These are phyloP conservation scores for Macrophomina tecta DNA, from an alignment of 2,329 filamentous ascomycete species.

Conservation along the genomic window DNA sequence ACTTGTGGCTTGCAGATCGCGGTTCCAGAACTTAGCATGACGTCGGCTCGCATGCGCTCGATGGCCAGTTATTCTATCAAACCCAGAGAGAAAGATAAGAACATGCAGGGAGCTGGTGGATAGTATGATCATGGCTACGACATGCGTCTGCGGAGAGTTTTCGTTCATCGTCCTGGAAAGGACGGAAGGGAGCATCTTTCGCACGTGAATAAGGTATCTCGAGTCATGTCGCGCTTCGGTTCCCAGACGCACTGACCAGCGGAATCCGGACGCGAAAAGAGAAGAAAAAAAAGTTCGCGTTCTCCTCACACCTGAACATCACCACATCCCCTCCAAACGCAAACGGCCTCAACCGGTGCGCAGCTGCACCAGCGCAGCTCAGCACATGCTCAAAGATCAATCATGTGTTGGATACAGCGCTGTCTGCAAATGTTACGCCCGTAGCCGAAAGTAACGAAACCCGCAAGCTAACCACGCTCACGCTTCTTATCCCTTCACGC, in stretches of 20 bases:
- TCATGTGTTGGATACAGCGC: slow-evolving; percentile 26
- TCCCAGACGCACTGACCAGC: neutral
- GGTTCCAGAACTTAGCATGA: neutral
- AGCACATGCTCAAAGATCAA: neutral
- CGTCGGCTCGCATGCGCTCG: neutral
- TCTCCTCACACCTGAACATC: neutral
- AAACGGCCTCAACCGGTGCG: neutral
- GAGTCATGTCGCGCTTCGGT: too few species aligned
- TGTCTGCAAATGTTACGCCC: neutral
- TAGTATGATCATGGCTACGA: neutral
- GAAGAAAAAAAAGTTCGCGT: slow-evolving; percentile 2
- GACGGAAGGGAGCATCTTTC: too few species aligned
- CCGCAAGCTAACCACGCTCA: too few species aligned
- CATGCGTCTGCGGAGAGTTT: neutral
- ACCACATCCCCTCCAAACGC: neutral
- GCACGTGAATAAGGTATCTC: too few species aligned
- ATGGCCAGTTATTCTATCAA: neutral
- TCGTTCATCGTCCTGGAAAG: too few species aligned
- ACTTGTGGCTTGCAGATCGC: neutral
- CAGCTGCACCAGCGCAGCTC: neutral
- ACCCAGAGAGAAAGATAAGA: neutral
- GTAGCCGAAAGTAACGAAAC: too few species aligned
- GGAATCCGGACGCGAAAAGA: neutral
- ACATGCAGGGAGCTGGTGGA: neutral
- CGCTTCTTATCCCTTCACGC: too few species aligned